Evolutionary conservation across 257 asterid genomes (phyloP).

Genomic region (Nicotiana sylvestris): DNA sequence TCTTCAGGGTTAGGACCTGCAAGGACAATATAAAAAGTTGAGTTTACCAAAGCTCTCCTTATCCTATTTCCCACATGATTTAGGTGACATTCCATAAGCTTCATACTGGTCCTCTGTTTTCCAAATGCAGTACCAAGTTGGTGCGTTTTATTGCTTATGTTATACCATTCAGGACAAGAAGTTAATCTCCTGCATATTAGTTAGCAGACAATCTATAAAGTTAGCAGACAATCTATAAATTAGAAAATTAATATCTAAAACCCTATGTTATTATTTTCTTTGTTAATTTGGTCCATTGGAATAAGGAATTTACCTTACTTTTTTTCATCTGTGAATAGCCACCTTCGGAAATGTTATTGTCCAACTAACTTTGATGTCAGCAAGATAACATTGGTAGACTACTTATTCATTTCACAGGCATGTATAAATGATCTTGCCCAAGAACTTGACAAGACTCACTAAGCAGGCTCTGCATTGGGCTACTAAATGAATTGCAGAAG

Average conservation of each 20-base stretch:
- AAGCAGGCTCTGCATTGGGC: not conserved
- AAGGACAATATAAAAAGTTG: not conserved
- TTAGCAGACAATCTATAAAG: not conserved
- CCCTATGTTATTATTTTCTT: not conserved
- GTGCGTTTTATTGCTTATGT: not conserved
- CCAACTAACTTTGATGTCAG: not conserved
- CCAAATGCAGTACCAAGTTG: not conserved
- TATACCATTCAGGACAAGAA: not conserved
- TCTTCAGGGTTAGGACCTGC: not conserved
- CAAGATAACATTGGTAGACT: not conserved
- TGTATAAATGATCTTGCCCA: not conserved
- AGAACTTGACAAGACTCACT: not conserved
- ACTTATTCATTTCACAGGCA: not conserved
- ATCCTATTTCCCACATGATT: not conserved
- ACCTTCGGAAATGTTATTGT: not conserved
- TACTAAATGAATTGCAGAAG: conserved; percentile 1
- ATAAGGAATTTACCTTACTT: not conserved
- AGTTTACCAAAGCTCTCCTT: not conserved
- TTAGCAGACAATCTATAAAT: not conserved
- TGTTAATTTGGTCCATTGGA: not conserved
- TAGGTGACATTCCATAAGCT: not conserved
- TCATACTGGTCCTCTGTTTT: not conserved
- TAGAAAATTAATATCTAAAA: not conserved
- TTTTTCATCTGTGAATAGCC: not conserved
- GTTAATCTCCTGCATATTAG: not conserved